These are phyloP conservation scores for Pythium myriotylum DNA, from an alignment of 352 stramenopile species.

Conservation along the genomic window DNA sequence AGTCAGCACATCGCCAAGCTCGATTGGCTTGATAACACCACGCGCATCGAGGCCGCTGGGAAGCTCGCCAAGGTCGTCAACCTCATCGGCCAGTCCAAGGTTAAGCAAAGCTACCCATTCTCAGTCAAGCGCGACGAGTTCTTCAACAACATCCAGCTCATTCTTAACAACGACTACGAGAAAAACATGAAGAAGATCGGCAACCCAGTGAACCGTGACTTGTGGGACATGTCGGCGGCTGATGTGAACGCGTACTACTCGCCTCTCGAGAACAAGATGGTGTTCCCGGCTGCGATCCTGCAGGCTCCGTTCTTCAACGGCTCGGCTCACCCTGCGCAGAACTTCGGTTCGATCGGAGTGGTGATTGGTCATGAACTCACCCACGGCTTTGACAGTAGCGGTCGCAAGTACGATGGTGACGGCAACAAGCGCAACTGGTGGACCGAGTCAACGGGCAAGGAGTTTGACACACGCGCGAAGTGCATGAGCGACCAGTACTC, in stretches of 20 bases:
- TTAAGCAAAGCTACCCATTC: constrained; percentile 39
- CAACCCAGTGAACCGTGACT: too few species aligned
- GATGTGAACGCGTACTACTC: constrained; percentile 90
- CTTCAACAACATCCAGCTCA: not conserved
- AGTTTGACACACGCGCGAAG: constrained; percentile 65
- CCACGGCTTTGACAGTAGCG: constrained; percentile 93
- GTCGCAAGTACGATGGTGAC: constrained; percentile 77
- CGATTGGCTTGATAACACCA: constrained; percentile 89
- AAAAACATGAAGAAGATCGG: too few species aligned
- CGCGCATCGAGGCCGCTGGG: constrained; percentile 64
- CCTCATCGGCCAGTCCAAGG: constrained; percentile 39
- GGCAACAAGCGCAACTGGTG: constrained; percentile 93
- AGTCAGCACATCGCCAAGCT: constrained; percentile 77
- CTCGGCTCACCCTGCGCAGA: constrained; percentile 76
- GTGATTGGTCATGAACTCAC: constrained; percentile 95
- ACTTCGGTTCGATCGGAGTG: constrained; percentile 91
- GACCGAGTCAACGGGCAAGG: constrained; percentile 66
- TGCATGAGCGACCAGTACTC: constrained; percentile 68
- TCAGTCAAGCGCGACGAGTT: constrained; percentile 18
- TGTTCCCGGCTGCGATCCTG: constrained; percentile 93
- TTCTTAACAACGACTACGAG: not conserved
- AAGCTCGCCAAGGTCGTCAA: constrained; percentile 71
- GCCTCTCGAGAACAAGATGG: constrained; percentile 81
- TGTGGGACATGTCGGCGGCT: constrained; percentile 89
- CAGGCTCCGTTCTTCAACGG: constrained; percentile 91